These are phyloP conservation scores for Colletotrichum tofieldiae DNA, from an alignment of 2,329 filamentous ascomycete genomes.

Conservation along the genomic window DNA sequence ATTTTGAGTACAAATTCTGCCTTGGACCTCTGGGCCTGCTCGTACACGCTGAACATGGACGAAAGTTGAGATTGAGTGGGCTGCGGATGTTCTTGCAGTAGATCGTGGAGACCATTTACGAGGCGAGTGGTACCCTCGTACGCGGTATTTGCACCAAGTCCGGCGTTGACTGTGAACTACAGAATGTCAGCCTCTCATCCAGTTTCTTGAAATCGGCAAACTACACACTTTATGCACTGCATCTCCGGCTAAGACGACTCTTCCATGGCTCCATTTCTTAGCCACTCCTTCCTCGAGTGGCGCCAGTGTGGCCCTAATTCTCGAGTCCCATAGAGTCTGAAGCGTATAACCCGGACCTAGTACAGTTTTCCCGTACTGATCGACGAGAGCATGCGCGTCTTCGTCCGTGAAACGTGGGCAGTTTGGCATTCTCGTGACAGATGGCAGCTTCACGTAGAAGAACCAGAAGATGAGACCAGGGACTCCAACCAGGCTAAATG, in stretches of 20 bases:
- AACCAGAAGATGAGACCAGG: no score
- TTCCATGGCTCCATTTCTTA: background rate
- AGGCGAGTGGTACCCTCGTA: background rate
- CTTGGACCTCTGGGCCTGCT: no score
- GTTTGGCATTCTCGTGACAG: background rate
- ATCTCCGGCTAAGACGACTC: background rate
- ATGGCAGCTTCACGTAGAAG: no score
- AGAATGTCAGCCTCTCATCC: background rate
- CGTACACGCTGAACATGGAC: no score
- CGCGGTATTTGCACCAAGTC: background rate
- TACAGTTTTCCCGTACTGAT: background rate
- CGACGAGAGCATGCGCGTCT: background rate
- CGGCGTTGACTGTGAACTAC: background rate
- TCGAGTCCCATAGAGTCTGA: background rate
- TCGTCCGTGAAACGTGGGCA: background rate
- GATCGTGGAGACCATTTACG: background rate
- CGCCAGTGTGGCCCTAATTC: background rate
- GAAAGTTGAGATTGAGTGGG: no score
- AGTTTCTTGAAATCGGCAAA: background rate
- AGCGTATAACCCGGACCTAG: background rate
- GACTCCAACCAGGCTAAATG: no score
- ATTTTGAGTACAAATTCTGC: no score
- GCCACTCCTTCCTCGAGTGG: background rate
- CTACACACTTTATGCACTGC: background rate
- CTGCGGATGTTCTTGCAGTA: background rate